Evolutionary conservation across 78 protist genomes (phyloP).

Genomic region (Planoprotostelium fungivorum): DNA sequence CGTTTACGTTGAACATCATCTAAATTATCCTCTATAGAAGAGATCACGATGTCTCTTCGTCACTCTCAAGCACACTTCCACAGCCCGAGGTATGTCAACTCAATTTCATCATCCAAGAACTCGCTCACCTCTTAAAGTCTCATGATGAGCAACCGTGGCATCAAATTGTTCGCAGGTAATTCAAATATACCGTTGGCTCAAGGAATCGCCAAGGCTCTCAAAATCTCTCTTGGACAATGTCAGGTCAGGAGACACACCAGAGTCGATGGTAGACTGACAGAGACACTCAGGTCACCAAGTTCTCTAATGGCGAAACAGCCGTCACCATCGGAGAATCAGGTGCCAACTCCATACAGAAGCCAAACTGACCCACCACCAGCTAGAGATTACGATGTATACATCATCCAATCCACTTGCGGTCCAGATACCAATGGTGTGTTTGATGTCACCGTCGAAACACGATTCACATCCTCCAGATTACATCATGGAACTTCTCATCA

Average conservation of each 20-base stretch:
- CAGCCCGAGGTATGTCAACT: neutral
- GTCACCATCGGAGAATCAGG: constrained; percentile 43
- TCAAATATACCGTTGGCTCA: neutral
- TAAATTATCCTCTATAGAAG: too few relatives aligned
- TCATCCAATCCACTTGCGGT: constrained; percentile 24
- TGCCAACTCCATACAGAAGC: neutral
- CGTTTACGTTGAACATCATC: neutral
- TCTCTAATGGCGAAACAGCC: constrained; percentile 58
- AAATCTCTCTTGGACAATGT: neutral
- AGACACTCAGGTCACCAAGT: constrained; percentile 38
- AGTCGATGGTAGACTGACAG: too few relatives aligned
- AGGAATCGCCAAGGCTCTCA: neutral
- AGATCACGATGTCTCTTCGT: neutral
- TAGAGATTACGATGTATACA: constrained; percentile 49
- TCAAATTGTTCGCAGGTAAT: neutral
- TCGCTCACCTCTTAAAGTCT: neutral
- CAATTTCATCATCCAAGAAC: neutral
- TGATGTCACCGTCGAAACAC: neutral
- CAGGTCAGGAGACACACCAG: neutral
- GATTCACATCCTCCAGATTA: constrained; percentile 39
- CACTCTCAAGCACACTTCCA: neutral
- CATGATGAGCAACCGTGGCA: neutral
- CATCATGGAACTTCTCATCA: constrained; percentile 78
- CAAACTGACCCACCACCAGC: neutral
- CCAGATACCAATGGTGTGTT: neutral